These are phyloP conservation scores for Sisymbrium altissimum DNA, from an alignment of 345 rosid species.

Conservation along the genomic window DNA sequence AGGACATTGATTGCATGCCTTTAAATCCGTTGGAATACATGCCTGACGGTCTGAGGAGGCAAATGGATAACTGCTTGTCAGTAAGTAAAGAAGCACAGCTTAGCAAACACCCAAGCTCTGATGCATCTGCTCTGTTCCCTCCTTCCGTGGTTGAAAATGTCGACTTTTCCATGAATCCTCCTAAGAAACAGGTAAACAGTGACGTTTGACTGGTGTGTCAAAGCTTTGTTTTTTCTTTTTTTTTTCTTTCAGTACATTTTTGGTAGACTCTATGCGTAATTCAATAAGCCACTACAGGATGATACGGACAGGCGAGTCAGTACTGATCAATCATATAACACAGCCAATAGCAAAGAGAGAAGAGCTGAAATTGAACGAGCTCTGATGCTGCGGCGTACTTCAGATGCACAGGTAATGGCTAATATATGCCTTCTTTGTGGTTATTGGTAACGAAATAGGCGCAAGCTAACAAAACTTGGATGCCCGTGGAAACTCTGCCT, in stretches of 20 bases:
- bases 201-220: background rate
- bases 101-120: conserved; percentile 42
- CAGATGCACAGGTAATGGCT: conserved; percentile 55
- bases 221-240: conserved; percentile 7
- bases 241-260: background rate
- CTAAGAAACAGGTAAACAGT: conserved; percentile 27
- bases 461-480: background rate
- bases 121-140: conserved; percentile 37
- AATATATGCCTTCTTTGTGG: conserved; percentile 8
- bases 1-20: conserved; percentile 99
- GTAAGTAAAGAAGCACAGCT: conserved; percentile 42
- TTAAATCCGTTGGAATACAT: conserved; percentile 68
- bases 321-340: conserved; percentile 29
- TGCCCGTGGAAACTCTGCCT: conserved; percentile 12
- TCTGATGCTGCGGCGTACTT: conserved; percentile 40
- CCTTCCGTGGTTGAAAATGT: conserved; percentile 37
- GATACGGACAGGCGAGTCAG: conserved; percentile 13
- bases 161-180: conserved; percentile 3
- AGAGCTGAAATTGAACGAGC: conserved; percentile 53
- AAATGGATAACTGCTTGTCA: conserved; percentile 38
- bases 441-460: conserved; percentile 2
- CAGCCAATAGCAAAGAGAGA: conserved; percentile 43
- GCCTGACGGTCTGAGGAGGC: conserved; percentile 80
- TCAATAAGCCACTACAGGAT: conserved; percentile 16
- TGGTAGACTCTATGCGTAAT: background rate